phyloP scores from a whole-genome alignment of 345 rosid species.

The Chamaenerion angustifolium region DNA sequence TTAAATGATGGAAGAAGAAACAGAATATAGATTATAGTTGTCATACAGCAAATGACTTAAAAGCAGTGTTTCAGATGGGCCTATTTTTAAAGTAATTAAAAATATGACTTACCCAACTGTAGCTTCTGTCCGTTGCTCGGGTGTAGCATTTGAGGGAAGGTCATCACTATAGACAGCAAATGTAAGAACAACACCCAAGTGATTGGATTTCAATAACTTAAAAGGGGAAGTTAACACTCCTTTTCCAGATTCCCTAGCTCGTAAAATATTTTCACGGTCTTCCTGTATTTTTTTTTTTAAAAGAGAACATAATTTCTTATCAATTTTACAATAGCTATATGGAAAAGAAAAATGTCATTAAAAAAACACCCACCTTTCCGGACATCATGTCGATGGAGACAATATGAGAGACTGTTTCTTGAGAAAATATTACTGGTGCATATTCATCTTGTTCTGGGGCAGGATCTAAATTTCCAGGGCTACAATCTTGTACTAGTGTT shows the following conservation, averaged over 20 bases:
- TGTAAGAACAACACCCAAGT: constrained; percentile 83
- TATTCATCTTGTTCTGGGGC: constrained; percentile 92
- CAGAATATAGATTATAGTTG: background rate
- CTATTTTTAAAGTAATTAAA: background rate
- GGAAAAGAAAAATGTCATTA: background rate
- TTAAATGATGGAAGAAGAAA: constrained; percentile 2
- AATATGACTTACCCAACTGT: constrained; percentile 56
- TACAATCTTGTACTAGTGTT: constrained; percentile 71
- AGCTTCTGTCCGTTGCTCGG: constrained; percentile 55
- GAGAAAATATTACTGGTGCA: constrained; percentile 88
- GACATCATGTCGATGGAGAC: constrained; percentile 98
- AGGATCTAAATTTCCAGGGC: constrained; percentile 68
- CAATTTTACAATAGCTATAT: background rate
- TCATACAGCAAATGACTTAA: constrained; percentile 3
- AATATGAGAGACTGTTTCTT: constrained; percentile 90
- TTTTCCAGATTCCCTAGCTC: constrained; percentile 89
- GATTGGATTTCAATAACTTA: constrained; percentile 82
- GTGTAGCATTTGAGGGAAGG: constrained; percentile 57
- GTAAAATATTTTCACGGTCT: constrained; percentile 82
- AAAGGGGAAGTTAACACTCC: constrained; percentile 95
- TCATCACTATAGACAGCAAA: constrained; percentile 72
- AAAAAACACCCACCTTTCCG: constrained; percentile 47
- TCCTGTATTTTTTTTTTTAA: constrained; percentile 52
- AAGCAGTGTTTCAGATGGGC: too few species aligned
- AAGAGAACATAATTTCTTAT: constrained; percentile 1